phyloP scores from a whole-genome alignment of 441 rosid species.

The Isatis lusitanica region DNA sequence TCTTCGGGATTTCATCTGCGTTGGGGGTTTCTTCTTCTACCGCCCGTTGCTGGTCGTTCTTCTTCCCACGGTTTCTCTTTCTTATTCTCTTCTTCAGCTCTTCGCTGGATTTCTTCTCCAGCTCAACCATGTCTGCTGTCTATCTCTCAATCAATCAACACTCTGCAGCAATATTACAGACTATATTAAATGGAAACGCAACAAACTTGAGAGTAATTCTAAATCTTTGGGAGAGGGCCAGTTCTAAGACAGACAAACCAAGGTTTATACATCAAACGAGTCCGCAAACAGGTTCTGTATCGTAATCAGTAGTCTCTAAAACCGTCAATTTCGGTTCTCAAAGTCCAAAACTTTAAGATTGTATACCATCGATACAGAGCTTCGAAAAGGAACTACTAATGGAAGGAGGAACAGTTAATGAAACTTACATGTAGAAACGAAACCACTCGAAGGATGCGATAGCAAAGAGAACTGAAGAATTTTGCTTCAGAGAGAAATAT shows the following conservation, averaged over 20 bases:
- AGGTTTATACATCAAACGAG: not conserved
- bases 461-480: not conserved
- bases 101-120: constrained; percentile 36
- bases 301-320: not conserved
- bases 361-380: not conserved
- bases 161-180: constrained; percentile 8
- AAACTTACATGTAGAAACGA: constrained; percentile 1
- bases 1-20: constrained; percentile 22
- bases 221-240: not conserved
- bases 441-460: not conserved
- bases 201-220: not conserved
- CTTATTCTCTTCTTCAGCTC: constrained; percentile 50
- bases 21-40: constrained; percentile 30
- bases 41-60: constrained; percentile 23
- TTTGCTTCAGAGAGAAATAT: not conserved
- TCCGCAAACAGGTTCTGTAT: not conserved
- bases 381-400: not conserved
- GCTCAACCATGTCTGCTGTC: constrained; percentile 39
- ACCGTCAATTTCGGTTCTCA: not conserved
- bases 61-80: constrained; percentile 50
- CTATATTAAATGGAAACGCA: not conserved
- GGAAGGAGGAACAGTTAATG: not conserved
- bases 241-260: not conserved
- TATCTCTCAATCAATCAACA: constrained; percentile 2
- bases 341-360: not conserved